phyloP scores from a whole-genome alignment of 1,284 basidiomycete species.

The Sporisorium iseilematis-ciliati region DNA sequence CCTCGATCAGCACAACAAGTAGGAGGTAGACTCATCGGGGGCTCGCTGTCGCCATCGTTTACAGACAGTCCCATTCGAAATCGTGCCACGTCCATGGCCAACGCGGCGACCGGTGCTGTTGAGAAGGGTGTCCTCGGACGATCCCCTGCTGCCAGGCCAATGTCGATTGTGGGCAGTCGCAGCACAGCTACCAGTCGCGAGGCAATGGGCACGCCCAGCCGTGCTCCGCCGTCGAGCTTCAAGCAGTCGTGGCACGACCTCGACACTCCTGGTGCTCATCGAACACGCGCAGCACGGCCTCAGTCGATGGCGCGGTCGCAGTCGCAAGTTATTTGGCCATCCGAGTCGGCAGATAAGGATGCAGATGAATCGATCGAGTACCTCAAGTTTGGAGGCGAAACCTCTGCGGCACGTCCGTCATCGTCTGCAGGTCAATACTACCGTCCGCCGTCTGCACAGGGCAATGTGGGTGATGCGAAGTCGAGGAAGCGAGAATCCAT shows the following conservation, averaged over 20 bases:
- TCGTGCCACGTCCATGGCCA: constrained; percentile 42
- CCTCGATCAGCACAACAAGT: constrained; percentile 12
- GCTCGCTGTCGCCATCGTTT: constrained; percentile 28
- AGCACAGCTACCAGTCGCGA: constrained; percentile 9
- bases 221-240: constrained; percentile 47
- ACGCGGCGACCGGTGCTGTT: constrained; percentile 35
- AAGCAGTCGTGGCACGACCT: constrained; percentile 43
- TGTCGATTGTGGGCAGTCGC: constrained; percentile 25
- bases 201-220: constrained; percentile 28
- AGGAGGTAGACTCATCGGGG: constrained; percentile 9
- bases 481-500: constrained; percentile 49
- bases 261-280: constrained; percentile 6
- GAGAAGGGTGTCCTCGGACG: constrained; percentile 44
- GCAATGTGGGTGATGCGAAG: constrained; percentile 41
- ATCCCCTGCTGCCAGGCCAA: constrained; percentile 23
- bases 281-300: constrained; percentile 2
- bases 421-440: constrained; percentile 57
- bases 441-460: constrained; percentile 52
- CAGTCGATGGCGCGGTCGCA: constrained; percentile 42
- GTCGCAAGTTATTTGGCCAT: constrained; percentile 39
- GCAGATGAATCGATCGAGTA: constrained; percentile 43
- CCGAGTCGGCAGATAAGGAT: constrained; percentile 8
- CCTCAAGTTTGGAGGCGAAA: constrained; percentile 18
- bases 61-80: constrained; percentile 34
- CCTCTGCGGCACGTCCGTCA: constrained; percentile 28